Base-by-base conservation (phyloP, 345 rosid species). In the Gossypioides kirkii region DNA sequence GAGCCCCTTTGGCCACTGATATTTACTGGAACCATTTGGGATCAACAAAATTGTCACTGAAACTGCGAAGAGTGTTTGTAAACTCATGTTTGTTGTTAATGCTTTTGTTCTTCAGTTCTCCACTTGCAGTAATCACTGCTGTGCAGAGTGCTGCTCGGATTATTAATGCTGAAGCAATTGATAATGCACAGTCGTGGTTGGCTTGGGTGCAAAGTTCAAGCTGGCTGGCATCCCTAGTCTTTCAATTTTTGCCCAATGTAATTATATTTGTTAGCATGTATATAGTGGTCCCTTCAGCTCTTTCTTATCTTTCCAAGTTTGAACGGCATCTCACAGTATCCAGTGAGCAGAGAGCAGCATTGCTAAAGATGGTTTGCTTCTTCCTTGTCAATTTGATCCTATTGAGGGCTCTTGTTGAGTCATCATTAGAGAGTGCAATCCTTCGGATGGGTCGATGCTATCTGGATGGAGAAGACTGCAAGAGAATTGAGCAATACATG, bases 1-100 rank as follows among this genome's bases (percentile, higher is more conserved):
- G 98, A 82, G 98, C 99, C 9, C 98, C 98, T 0, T 79, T 92
- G 80, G 98, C 99, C 17, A 83, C 98, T 18, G 99, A 95, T 77
- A 95, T 95, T 53, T 92, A 95, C 77, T 92, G 99, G 99, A 95
- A 91, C 70, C 88, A 95, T 88, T 78, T 95, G 85, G 99, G 99
- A 52, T 76, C 88, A 26, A 85, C 99, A 38, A 92, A 92, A 77
- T 67, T 87, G 45, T 94, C 97, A 2, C 75, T 89, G 73, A 88
- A 79, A 54, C 64, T 88, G 36, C 79, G 94, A 72, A 87, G 98
- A 74, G 88, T 91, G 76, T 77, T 88, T 82, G 98, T 92, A 28
- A 95, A 92, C 78, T 82, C 94, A 0, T 92, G 96, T 84, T 86
- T 95, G 67, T 72, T 95, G 64, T 82, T 95, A 79, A 80, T 91